Evolutionary conservation across 2,329 filamentous ascomycete species (phyloP).

Genomic region (Fusarium cyanostomum): DNA sequence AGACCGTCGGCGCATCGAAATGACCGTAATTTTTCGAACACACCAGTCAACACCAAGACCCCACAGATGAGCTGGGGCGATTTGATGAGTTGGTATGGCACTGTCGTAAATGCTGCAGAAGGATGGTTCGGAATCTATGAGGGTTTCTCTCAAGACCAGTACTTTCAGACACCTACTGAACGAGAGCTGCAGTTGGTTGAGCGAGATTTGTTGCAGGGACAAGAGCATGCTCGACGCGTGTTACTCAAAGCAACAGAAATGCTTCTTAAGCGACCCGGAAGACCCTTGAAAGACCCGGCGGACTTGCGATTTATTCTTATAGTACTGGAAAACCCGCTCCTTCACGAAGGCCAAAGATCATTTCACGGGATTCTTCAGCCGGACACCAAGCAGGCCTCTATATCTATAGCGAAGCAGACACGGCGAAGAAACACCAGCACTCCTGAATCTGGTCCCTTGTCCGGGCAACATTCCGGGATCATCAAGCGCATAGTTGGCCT

Average conservation of each 20-base stretch:
- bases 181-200: constrained; percentile 57
- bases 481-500: constrained; percentile 86
- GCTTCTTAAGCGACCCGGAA: constrained; percentile 80
- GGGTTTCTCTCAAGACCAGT: constrained; percentile 50
- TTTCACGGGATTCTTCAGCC: constrained; percentile 55
- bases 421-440: constrained; percentile 23
- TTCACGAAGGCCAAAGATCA: constrained; percentile 60
- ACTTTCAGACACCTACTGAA: constrained; percentile 48
- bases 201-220: constrained; percentile 61
- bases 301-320: constrained; percentile 83
- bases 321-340: constrained; percentile 79
- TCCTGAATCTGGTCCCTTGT: constrained; percentile 54
- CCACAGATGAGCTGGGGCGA: constrained; percentile 80
- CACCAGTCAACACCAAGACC: constrained; percentile 50
- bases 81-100: constrained; percentile 77
- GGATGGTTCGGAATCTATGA: constrained; percentile 71
- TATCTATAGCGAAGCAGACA: constrained; percentile 14
- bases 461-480: constrained; percentile 81
- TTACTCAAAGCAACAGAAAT: constrained; percentile 82
- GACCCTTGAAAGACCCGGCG: constrained; percentile 71
- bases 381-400: constrained; percentile 20
- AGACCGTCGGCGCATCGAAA: constrained; percentile 28
- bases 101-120: constrained; percentile 72
- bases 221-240: constrained; percentile 73
- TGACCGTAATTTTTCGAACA: constrained; percentile 30